Conservation (phyloP, 2,329 filamentous ascomycete genomes). For the Alternaria infectoria region DNA sequence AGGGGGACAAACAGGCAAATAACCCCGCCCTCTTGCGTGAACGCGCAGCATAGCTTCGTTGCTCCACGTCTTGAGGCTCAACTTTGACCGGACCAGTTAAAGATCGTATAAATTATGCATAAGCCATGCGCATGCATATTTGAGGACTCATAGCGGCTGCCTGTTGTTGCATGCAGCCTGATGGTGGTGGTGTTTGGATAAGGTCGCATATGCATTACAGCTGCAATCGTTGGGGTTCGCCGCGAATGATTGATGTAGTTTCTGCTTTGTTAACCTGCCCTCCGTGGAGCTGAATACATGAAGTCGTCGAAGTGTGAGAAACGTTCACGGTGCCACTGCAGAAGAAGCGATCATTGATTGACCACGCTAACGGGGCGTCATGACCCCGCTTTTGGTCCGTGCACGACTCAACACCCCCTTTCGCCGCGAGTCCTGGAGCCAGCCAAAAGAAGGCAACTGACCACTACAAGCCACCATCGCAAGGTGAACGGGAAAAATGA, state of each 20-base stretch:
- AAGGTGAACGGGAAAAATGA: background rate
- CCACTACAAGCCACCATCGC: conserved; percentile 1
- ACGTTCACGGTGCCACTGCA: background rate
- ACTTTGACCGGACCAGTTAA: conserved; percentile 22
- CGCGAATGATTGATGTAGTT: background rate
- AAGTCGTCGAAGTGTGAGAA: background rate
- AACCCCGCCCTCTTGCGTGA: conserved; percentile 6
- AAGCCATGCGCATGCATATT: conserved; percentile 16
- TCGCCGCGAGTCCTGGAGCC: background rate
- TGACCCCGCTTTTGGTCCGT: conserved; percentile 7
- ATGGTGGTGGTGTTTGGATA: background rate
- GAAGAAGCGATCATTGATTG: background rate
- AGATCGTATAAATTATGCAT: conserved; percentile 10
- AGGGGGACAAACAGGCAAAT: conserved; percentile 21
- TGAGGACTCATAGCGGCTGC: conserved; percentile 13
- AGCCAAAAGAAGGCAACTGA: conserved; percentile 15
- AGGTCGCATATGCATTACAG: conserved; percentile 6
- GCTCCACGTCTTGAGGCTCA: conserved; percentile 16
- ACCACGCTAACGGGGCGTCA: background rate
- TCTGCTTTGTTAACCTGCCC: background rate
- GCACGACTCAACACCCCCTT: conserved; percentile 1
- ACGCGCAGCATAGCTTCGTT: conserved; percentile 2
- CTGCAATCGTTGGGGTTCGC: background rate
- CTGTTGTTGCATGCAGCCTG: conserved; percentile 15
- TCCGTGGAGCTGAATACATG: background rate